These are phyloP conservation scores for Tolypocladium nubicola DNA, from an alignment of 2,329 filamentous ascomycete species.

Conservation along the genomic window DNA sequence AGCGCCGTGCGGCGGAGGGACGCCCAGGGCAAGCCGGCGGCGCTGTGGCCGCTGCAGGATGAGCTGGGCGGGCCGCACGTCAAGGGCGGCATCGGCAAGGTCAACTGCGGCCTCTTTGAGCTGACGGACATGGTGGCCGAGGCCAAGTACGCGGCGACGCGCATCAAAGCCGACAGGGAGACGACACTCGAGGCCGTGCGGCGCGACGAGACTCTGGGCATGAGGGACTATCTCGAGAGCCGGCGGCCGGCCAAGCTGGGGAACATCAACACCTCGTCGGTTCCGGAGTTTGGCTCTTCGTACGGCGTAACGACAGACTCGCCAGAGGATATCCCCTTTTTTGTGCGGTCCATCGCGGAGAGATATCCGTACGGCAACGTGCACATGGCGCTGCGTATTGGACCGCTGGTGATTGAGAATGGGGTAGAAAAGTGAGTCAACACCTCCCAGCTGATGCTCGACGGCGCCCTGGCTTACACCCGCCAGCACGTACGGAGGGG, in stretches of 20 bases:
- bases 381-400: slow-evolving; percentile 28
- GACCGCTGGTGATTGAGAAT: slow-evolving; percentile 28
- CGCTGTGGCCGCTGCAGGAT: slow-evolving; percentile 9
- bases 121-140: slow-evolving; percentile 12
- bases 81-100: slow-evolving; percentile 2
- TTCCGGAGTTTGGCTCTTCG: slow-evolving; percentile 10
- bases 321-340: slow-evolving; percentile 17
- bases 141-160: slow-evolving; percentile 12
- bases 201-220: background rate
- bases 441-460: no score
- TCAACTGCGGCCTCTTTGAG: slow-evolving; percentile 6
- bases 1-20: slow-evolving; percentile 9
- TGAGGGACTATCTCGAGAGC: background rate
- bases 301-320: slow-evolving; percentile 9
- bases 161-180: slow-evolving; percentile 1
- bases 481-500: slow-evolving; percentile 13
- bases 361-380: slow-evolving; percentile 26
- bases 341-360: slow-evolving; percentile 16
- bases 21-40: slow-evolving; percentile 4
- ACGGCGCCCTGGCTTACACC: background rate
- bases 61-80: slow-evolving; percentile 1
- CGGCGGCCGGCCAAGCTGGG: slow-evolving; percentile 3
- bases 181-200: slow-evolving; percentile 5
- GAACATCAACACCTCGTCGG: slow-evolving; percentile 4
- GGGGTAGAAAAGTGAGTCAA: slow-evolving; percentile 23